Conservation (phyloP, 73 alveolate species). For the Breviolum minutum region DNA sequence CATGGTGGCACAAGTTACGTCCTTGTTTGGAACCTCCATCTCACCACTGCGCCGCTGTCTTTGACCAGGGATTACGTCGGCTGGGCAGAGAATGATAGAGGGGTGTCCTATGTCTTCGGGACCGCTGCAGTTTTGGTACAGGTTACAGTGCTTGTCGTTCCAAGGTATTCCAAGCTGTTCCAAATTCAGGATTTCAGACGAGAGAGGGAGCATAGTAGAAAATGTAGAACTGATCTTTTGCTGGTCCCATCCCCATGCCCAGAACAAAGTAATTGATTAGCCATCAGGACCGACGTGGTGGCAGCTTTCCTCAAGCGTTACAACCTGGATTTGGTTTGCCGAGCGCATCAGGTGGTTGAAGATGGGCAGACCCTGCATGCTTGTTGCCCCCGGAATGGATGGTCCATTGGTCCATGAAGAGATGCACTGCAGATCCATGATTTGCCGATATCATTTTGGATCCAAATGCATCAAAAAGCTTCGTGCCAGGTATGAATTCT, state of each 20-base stretch:
- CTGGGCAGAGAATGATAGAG: conserved; percentile 99
- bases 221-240: not conserved
- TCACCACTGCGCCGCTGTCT: not conserved
- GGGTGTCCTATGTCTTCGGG: conserved; percentile 98
- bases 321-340: conserved; percentile 99
- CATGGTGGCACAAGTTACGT: not conserved
- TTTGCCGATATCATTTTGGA: not conserved
- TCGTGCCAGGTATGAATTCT: conserved; percentile 98
- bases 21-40: not conserved
- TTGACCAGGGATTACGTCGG: conserved; percentile 98
- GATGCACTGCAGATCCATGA: not conserved
- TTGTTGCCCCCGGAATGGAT: not conserved
- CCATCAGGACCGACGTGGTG: conserved; percentile 97
- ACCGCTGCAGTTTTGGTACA: not conserved
- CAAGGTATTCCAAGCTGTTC: not conserved
- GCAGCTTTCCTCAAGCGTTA: conserved; percentile 98
- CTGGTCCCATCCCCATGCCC: no score
- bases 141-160: not conserved
- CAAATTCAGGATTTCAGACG: not conserved
- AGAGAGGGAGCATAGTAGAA: not conserved
- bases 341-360: conserved; percentile 99
- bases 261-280: not conserved
- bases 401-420: not conserved
- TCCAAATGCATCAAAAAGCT: not conserved
- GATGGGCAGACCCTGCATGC: conserved; percentile 52